Conservation (phyloP, 768 basidiomycete species). For the Pleurotus tuber-regium region DNA sequence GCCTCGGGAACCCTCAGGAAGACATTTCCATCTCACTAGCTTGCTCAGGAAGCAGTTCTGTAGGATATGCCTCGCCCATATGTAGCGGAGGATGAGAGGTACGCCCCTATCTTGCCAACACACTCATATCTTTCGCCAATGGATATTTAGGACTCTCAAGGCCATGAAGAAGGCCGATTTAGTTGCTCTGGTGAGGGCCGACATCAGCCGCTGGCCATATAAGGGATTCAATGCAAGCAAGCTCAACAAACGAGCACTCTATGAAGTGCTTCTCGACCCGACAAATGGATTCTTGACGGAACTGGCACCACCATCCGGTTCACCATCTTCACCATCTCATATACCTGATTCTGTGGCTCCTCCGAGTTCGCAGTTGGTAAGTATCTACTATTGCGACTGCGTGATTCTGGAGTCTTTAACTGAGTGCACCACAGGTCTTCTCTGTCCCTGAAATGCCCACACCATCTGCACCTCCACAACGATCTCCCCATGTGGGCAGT, state of each 20-base stretch:
- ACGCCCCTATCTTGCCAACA: not conserved
- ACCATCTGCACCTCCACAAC: not conserved
- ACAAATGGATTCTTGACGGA: not conserved
- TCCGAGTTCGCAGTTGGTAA: not conserved
- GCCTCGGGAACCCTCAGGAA: too few relatives aligned
- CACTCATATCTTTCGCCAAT: not conserved
- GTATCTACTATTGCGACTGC: not conserved
- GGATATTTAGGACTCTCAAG: not conserved
- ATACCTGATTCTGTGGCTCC: not conserved
- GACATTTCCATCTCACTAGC: not conserved
- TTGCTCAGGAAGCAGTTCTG: too few relatives aligned
- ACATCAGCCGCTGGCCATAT: not conserved
- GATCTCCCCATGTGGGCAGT: not conserved
- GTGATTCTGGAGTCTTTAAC: not conserved
- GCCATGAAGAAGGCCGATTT: not conserved
- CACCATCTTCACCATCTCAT: not conserved
- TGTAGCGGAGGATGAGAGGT: not conserved
- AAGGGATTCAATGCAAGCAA: not conserved
- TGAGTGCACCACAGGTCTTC: not conserved
- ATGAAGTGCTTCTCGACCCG: not conserved
- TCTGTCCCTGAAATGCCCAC: not conserved
- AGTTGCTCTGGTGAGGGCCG: not conserved
- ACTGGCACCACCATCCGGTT: not conserved
- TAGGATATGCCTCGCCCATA: not conserved
- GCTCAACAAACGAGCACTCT: not conserved